Evolutionary conservation across 225 moss, liverwort and hornwort genomes (phyloP).

Genomic region (Asterella californica): DNA sequence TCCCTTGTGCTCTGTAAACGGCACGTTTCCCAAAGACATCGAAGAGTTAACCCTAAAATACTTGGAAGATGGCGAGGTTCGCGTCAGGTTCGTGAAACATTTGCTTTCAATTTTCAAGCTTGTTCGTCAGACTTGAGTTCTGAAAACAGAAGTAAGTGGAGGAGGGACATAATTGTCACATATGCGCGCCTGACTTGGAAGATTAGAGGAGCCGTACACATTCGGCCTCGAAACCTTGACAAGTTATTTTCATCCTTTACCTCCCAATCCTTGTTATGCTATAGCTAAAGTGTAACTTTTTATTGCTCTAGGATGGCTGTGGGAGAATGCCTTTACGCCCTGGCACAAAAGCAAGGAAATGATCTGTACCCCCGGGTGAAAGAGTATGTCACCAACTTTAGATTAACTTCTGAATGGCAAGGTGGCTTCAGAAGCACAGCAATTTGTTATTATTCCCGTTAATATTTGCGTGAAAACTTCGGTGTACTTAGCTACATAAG

Average conservation of each 20-base stretch:
- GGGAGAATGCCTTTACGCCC: conserved; percentile 70
- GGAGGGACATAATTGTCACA: too few species aligned
- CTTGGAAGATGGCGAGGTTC: conserved; percentile 68
- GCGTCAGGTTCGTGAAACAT: conserved; percentile 63
- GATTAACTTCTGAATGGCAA: neutral
- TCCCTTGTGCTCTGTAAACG: conserved; percentile 38
- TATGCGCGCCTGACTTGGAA: neutral
- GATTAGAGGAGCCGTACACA: neutral
- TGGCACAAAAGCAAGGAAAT: conserved; percentile 58
- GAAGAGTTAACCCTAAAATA: conserved; percentile 50
- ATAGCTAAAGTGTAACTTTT: conserved; percentile 15
- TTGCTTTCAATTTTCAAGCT: neutral
- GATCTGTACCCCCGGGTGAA: conserved; percentile 45
- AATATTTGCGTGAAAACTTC: neutral
- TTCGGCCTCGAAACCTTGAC: neutral
- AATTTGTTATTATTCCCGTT: neutral
- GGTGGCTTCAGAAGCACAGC: neutral
- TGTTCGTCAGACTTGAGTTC: too few species aligned
- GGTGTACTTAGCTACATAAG: too few species aligned
- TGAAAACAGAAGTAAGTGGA: too few species aligned
- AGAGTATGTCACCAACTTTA: conserved; percentile 42
- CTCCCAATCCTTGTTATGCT: neutral
- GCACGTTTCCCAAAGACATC: conserved; percentile 52
- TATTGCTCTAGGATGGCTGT: conserved; percentile 57
- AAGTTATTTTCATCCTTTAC: neutral